Evolutionary conservation across 352 stramenopile genomes (phyloP).

Genomic region (Phytophthora capsici): DNA sequence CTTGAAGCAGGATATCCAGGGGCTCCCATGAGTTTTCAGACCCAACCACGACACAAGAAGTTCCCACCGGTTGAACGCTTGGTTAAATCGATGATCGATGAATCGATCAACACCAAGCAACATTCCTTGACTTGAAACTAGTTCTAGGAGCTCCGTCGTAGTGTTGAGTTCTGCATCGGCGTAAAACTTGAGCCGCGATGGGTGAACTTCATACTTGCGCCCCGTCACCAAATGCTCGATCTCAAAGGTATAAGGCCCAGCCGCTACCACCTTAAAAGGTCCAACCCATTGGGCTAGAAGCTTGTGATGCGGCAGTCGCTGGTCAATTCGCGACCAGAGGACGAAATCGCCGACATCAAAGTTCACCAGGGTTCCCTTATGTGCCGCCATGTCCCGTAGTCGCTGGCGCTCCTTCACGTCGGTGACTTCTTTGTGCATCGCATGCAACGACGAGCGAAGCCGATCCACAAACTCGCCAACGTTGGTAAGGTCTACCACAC

Average conservation of each 20-base stretch:
- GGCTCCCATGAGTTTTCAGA: conserved; percentile 7
- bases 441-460: too few species aligned
- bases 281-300: conserved; percentile 7
- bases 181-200: conserved; percentile 6
- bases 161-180: conserved; percentile 3
- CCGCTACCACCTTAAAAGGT: neutral
- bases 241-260: neutral
- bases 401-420: neutral
- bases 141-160: neutral
- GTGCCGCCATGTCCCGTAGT: neutral
- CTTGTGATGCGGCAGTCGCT: neutral
- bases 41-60: neutral
- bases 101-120: neutral
- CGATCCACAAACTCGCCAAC: too few species aligned
- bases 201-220: conserved; percentile 3
- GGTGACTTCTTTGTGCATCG: neutral
- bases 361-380: neutral
- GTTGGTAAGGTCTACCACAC: too few species aligned
- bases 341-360: conserved; percentile 7
- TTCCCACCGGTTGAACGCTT: neutral
- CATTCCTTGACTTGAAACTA: conserved; percentile 2
- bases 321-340: conserved; percentile 9
- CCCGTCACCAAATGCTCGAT: conserved; percentile 5
- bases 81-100: neutral
- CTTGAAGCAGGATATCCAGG: neutral